Evolutionary conservation across 169 alveolate genomes (phyloP).

Genomic region (Babesia gibsoni): DNA sequence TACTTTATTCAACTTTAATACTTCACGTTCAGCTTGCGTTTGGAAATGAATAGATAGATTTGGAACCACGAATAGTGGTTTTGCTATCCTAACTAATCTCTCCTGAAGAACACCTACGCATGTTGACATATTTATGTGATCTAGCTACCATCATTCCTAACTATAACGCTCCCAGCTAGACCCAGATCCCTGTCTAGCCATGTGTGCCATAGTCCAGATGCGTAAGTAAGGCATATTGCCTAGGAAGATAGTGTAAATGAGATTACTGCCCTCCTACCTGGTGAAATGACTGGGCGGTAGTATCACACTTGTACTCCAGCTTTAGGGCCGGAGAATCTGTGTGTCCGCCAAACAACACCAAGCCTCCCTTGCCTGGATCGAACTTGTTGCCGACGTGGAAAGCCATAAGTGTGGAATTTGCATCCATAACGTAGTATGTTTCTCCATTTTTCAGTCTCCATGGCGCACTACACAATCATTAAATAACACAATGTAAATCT

Average conservation of each 20-base stretch:
- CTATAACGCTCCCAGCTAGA: slow-evolving; percentile 92
- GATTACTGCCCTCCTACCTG: slow-evolving; percentile 21
- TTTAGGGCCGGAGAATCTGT: slow-evolving; percentile 68
- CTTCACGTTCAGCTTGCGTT: slow-evolving; percentile 77
- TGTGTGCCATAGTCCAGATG: slow-evolving; percentile 97
- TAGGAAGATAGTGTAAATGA: background rate
- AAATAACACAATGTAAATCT: background rate
- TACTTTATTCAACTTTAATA: slow-evolving; percentile 50
- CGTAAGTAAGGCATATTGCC: slow-evolving; percentile 77
- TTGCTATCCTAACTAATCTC: slow-evolving; percentile 79
- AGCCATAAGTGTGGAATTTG: slow-evolving; percentile 61
- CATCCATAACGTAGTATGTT: slow-evolving; percentile 44
- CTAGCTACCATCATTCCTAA: slow-evolving; percentile 68
- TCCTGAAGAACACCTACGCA: slow-evolving; percentile 66
- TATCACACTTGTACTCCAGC: slow-evolving; percentile 47
- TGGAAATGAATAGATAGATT: slow-evolving; percentile 93
- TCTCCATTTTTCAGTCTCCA: slow-evolving; percentile 51
- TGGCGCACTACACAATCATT: slow-evolving; percentile 9
- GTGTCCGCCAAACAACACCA: slow-evolving; percentile 38
- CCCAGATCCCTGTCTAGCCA: slow-evolving; percentile 97
- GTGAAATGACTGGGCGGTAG: slow-evolving; percentile 38
- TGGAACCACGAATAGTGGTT: slow-evolving; percentile 90
- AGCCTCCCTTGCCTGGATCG: slow-evolving; percentile 35
- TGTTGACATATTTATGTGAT: background rate
- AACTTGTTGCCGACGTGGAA: slow-evolving; percentile 57